A percentile compares a stretch with the other conserved stretches of the same genome.
Conservation (phyloP, 768 basidiomycete genomes). For the Asterophora parasitica region DNA sequence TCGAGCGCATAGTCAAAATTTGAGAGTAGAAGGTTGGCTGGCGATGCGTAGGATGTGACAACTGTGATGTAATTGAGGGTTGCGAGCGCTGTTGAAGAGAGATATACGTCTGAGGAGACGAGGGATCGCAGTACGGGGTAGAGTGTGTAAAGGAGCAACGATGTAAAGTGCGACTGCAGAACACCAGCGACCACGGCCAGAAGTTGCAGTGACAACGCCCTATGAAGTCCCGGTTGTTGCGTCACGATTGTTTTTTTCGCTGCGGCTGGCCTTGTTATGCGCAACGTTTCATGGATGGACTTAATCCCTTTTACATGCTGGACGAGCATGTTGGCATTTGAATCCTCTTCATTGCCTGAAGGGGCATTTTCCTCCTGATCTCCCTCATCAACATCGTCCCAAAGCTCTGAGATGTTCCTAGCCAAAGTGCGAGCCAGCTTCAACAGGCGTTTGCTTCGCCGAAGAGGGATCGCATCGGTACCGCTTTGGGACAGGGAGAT, state of each 20-base stretch:
- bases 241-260: constrained; percentile 20
- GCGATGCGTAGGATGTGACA: constrained; percentile 83
- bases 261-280: constrained; percentile 36
- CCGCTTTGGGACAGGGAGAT: constrained; percentile 36
- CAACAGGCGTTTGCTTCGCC: constrained; percentile 48
- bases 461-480: constrained; percentile 21
- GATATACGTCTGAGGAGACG: constrained; percentile 61
- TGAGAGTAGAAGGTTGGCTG: constrained; percentile 82
- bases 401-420: constrained; percentile 62
- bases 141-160: constrained; percentile 70
- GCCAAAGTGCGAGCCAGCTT: constrained; percentile 62
- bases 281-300: constrained; percentile 54
- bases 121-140: constrained; percentile 88
- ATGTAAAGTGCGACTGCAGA: constrained; percentile 64
- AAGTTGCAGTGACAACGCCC: constrained; percentile 65
- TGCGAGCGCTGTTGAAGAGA: constrained; percentile 73
- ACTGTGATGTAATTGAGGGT: constrained; percentile 67
- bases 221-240: constrained; percentile 64
- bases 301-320: constrained; percentile 66
- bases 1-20: constrained; percentile 98
- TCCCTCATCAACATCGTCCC: constrained; percentile 44
- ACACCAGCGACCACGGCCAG: constrained; percentile 70
- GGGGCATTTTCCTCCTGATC: constrained; percentile 10
- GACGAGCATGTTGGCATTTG: constrained; percentile 31
- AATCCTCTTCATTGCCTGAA: constrained; percentile 27